phyloP scores from a whole-genome alignment of 208 protist genomes.

The Acanthamoeba sp. region DNA sequence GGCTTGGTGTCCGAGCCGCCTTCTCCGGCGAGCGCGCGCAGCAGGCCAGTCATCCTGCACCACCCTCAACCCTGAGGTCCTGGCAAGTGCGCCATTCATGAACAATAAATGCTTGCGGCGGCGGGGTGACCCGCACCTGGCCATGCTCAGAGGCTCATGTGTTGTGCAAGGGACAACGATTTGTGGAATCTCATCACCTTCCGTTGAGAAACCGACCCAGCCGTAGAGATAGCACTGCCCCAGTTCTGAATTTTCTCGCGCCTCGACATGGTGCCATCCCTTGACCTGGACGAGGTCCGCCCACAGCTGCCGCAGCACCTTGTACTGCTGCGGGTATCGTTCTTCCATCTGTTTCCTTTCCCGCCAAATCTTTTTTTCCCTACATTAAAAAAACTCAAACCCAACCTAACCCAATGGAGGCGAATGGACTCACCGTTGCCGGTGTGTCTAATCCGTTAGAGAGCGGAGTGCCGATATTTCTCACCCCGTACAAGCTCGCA shows the following conservation, averaged over 20 bases:
- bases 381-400: background rate
- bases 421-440: background rate
- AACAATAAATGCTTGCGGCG: background rate
- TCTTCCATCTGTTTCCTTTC: background rate
- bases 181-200: background rate
- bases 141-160: background rate
- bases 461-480: conserved; percentile 3
- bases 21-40: background rate
- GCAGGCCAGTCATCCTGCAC: background rate
- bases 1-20: background rate
- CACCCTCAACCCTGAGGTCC: too few species aligned
- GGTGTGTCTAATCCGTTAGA: background rate
- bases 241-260: background rate
- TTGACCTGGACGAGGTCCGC: conserved; percentile 34
- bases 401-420: background rate
- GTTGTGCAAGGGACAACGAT: background rate
- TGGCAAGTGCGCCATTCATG: background rate
- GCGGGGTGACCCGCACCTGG: background rate
- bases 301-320: conserved; percentile 2
- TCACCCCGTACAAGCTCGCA: conserved; percentile 17
- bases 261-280: conserved; percentile 18
- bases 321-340: conserved; percentile 29
- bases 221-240: conserved; percentile 9
- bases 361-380: background rate
- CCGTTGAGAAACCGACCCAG: background rate